Base-by-base conservation (phyloP, 192 early-diverging fungal species). In the Martensiomyces pterosporus region DNA sequence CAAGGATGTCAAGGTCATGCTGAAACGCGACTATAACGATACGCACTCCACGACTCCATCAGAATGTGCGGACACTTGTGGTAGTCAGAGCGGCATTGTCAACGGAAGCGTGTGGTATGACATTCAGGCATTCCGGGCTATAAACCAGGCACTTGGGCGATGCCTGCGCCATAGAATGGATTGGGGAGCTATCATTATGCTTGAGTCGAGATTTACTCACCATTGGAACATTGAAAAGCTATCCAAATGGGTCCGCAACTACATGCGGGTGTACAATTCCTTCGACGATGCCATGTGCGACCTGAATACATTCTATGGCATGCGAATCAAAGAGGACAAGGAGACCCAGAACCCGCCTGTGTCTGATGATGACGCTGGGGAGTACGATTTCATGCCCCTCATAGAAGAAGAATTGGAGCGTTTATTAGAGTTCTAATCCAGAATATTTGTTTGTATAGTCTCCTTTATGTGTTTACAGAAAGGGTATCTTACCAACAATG, bases 111-210 rank as follows among this genome's bases (percentile, higher is more conserved):
- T 59, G 39, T 81, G 81, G 81, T 80, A 80, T 39, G 70, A 77
- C 2, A 76, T 70, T 24, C 79, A 81, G 55, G 79, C 81, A 0
- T 83, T 76, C 29, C 69, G 81, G 0, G 81, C 81, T 3, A 49
- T 76, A 15, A 83, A 81, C 56, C 81, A 83, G 55, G 78, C 79
- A 2, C 49, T 83, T 4, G 81, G 81, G 14, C 66, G 81, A 9
- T 81, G 81, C 40, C 62, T 83, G 37, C 66, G 81, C 2, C 81
- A 83, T 46, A 60, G 56, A 12, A 47, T 50, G 12, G 81, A 83
- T 34, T 83, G 81, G 81, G 81, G 81, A 1, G 73, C 61, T 3
- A 67, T 82, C n/a, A 61, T 80, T n/a, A 62, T 82, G 60, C 64
- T 82, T 0, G 81, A 82, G n/a, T 33, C 61, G 7, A 58, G 81